phyloP scores from a whole-genome alignment of 2,329 filamentous ascomycete genomes.

The Tothia fuscella region DNA sequence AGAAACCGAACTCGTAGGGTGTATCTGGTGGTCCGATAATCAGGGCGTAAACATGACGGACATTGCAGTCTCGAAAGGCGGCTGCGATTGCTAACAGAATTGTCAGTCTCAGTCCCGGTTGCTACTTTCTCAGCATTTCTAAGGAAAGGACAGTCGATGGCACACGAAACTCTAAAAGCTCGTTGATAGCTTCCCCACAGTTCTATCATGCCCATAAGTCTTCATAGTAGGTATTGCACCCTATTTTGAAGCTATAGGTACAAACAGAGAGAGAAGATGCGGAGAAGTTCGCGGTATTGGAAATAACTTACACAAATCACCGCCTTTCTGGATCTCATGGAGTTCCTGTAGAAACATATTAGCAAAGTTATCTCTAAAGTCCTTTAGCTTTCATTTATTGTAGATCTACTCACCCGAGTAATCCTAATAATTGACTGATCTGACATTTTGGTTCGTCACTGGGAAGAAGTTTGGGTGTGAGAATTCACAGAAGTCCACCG shows the following conservation, averaged over 20 bases:
- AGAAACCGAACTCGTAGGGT: constrained; percentile 95
- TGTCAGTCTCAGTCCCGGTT: too few relatives aligned
- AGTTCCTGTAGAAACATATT: constrained; percentile 77
- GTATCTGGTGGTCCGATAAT: constrained; percentile 90
- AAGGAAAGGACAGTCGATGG: too few relatives aligned
- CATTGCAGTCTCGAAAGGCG: constrained; percentile 75
- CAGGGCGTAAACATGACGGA: constrained; percentile 74
- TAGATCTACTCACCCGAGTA: constrained; percentile 72
- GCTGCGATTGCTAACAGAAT: constrained; percentile 61
- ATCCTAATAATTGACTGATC: constrained; percentile 85
- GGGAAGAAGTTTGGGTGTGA: too few relatives aligned
- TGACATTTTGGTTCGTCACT: constrained; percentile 5
- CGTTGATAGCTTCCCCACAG: too few relatives aligned
- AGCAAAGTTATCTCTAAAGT: too few relatives aligned
- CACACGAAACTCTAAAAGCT: too few relatives aligned
- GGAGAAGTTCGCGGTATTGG: constrained; percentile 2
- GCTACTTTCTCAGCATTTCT: constrained; percentile 13
- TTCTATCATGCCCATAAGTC: too few relatives aligned
- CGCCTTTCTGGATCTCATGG: constrained; percentile 68
- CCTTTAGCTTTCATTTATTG: constrained; percentile 19
- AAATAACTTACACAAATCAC: constrained; percentile 61
- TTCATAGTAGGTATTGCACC: too few relatives aligned
- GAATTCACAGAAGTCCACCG: too few relatives aligned
- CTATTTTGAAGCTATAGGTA: too few relatives aligned
- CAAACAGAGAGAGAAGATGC: not conserved